Evolutionary conservation across 129 eudicot species (phyloP), one percentile per base, ranked within the genome.

Genomic region (Pseudognaphalium luteoalbum): DNA sequence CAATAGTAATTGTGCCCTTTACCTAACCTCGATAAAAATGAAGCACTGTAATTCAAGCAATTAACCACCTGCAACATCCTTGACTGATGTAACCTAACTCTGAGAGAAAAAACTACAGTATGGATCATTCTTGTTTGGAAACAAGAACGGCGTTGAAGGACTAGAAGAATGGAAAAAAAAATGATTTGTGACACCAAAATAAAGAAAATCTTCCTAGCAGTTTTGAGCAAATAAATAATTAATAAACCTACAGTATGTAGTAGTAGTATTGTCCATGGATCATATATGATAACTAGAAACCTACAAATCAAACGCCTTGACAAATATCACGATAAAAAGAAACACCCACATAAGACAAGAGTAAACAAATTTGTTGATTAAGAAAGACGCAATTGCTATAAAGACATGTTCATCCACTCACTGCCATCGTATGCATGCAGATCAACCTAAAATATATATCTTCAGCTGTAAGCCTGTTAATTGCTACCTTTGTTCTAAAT

Each of bases 61-160:
- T 28, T 70, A 74, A 77, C 59, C 59, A 67, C 35, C 50, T 44
- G 67, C 59, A 68, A 76, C 42, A 68, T 67, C 68, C 51, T 42
- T 12, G 54, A 47, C n/a, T 11, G 9, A 12, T 4, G 54, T 12
- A 47, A 47, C n/a, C 54, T 47, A 3, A 47, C 3, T 47, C 6
- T 47, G 17, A 47, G 17, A 47, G 17, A 12, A 44, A 44, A 44
- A 44, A 12, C 17, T 2, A 44, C 17, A 44, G 52, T 44, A 14
- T 3, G 54, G 17, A 47, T 47, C 54, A 47, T 47, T 3, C 12
- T 47, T 47, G 54, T 47, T 12, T 47, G 12, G 54, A 47, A 47
- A 5, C 54, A 14, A 47, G 17, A 47, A 47, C n/a, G 54, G 12
- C 3, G n/a, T 14, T 47, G 54, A 47, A 12, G 54, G 54, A 47